Evolutionary conservation across 305 asterid species (phyloP).

Genomic region (Solanum chacoense): DNA sequence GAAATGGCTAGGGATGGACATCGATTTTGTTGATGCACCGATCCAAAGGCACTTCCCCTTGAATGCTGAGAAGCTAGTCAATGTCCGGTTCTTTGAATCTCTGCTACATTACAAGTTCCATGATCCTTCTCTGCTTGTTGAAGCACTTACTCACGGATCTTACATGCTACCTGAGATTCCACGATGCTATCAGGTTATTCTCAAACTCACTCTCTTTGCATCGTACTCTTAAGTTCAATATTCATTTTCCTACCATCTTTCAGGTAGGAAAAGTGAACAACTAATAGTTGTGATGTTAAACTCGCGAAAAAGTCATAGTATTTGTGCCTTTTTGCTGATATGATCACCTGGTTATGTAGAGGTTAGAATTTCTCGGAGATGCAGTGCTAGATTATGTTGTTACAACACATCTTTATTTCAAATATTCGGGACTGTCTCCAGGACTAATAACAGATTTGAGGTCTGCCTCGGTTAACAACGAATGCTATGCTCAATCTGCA

Average conservation of each 20-base stretch:
- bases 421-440: constrained; percentile 48
- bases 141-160: constrained; percentile 84
- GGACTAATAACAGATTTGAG: constrained; percentile 70
- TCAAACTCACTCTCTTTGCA: too few relatives aligned
- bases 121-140: constrained; percentile 64
- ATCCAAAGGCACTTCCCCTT: constrained; percentile 25
- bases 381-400: constrained; percentile 64
- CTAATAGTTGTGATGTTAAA: not conserved
- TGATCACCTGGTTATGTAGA: constrained; percentile 24
- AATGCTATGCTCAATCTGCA: constrained; percentile 59
- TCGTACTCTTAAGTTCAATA: too few relatives aligned
- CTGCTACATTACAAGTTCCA: constrained; percentile 39
- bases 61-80: constrained; percentile 25
- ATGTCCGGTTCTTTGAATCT: constrained; percentile 35
- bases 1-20: constrained; percentile 59
- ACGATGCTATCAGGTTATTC: constrained; percentile 66
- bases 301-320: not conserved
- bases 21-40: constrained; percentile 31
- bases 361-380: constrained; percentile 83
- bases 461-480: constrained; percentile 79
- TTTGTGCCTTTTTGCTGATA: not conserved
- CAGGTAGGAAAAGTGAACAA: too few relatives aligned
- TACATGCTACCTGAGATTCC: constrained; percentile 76
- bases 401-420: constrained; percentile 39
- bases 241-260: too few relatives aligned